phyloP scores from a whole-genome alignment of 352 stramenopile species.

The Phytopythium vexans region DNA sequence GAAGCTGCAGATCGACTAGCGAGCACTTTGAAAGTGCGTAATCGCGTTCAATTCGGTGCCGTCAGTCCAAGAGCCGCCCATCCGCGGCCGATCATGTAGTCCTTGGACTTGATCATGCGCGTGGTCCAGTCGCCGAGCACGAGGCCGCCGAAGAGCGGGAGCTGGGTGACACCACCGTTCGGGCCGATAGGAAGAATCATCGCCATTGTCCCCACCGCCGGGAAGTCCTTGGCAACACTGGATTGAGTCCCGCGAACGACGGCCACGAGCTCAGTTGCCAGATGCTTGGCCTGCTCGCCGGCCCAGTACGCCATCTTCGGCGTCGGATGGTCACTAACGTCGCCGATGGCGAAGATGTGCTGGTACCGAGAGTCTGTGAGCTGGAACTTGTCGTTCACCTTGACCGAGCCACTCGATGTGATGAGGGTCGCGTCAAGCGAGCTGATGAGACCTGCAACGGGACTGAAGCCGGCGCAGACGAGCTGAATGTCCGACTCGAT shows the following conservation, averaged over 20 bases:
- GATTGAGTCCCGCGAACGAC: slow-evolving; percentile 17
- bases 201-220: slow-evolving; percentile 7
- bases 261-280: slow-evolving; percentile 29
- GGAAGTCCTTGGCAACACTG: slow-evolving; percentile 24
- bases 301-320: slow-evolving; percentile 46
- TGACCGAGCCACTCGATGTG: slow-evolving; percentile 29
- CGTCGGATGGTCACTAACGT: slow-evolving; percentile 44
- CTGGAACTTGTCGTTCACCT: slow-evolving; percentile 49
- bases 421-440: slow-evolving; percentile 45
- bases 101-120: slow-evolving; percentile 37
- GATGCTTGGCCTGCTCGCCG: slow-evolving; percentile 35
- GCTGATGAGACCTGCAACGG: slow-evolving; percentile 23
- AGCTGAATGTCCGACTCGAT: slow-evolving; percentile 51
- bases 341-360: slow-evolving; percentile 53
- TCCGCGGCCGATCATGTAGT: slow-evolving; percentile 15
- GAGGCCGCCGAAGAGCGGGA: slow-evolving; percentile 44
- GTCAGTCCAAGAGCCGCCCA: too few relatives aligned
- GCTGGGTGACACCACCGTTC: slow-evolving; percentile 42
- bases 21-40: too few relatives aligned
- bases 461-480: slow-evolving; percentile 29
- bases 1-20: too few relatives aligned
- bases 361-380: slow-evolving; percentile 37
- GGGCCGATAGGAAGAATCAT: slow-evolving; percentile 46
- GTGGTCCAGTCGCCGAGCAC: slow-evolving; percentile 53
- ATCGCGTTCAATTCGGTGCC: too few relatives aligned